These are phyloP conservation scores for Pichia sp. DNA, from an alignment of 1,139 yeast genomes.

Conservation along the genomic window DNA sequence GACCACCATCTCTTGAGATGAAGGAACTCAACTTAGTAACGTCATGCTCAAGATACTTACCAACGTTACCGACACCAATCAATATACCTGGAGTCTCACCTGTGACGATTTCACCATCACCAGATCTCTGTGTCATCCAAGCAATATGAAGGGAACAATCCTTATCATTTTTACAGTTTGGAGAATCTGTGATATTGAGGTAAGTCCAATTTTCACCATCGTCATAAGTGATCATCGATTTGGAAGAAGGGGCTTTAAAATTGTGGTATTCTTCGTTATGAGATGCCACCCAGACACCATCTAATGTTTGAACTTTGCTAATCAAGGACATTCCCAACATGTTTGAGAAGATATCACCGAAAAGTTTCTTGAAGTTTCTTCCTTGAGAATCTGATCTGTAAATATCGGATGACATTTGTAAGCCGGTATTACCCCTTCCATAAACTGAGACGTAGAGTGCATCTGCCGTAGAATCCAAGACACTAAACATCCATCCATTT, in stretches of 20 bases:
- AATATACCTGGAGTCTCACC: conserved; percentile 64
- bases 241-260: conserved; percentile 19
- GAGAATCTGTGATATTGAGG: conserved; percentile 40
- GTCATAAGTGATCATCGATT: conserved; percentile 40
- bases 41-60: conserved; percentile 45
- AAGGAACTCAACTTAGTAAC: conserved; percentile 39
- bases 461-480: conserved; percentile 50
- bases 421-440: conserved; percentile 26
- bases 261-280: conserved; percentile 9
- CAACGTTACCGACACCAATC: conserved; percentile 51
- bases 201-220: conserved; percentile 54
- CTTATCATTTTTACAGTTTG: conserved; percentile 36
- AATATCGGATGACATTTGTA: conserved; percentile 32
- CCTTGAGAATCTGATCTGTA: conserved; percentile 63
- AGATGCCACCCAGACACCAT: conserved; percentile 59
- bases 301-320: conserved; percentile 51
- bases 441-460: conserved; percentile 39
- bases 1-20: conserved; percentile 74
- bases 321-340: conserved; percentile 35
- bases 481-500: conserved; percentile 37
- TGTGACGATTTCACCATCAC: conserved; percentile 63
- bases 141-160: conserved; percentile 54
- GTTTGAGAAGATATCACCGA: conserved; percentile 38
- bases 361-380: conserved; percentile 39
- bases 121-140: conserved; percentile 42